phyloP scores from a whole-genome alignment of 140 eudicot species.

The Flaveria floridana region DNA sequence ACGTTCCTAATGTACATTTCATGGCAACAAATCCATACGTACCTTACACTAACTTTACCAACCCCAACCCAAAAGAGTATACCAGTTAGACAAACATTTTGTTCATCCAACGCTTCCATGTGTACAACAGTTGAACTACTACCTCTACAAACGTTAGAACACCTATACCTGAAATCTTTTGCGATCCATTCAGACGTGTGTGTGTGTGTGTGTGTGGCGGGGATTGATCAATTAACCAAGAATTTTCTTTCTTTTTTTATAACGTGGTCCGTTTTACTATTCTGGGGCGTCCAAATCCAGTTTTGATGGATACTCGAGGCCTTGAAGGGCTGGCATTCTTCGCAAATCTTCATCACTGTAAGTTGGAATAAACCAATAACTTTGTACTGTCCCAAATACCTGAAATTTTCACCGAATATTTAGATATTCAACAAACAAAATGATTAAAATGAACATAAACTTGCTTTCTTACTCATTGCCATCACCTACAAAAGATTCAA shows the following conservation, averaged over 20 bases:
- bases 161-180: slow-evolving; percentile 25
- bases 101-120: neutral
- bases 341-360: slow-evolving; percentile 81
- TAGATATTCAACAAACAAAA: neutral
- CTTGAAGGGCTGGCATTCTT: slow-evolving; percentile 83
- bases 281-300: slow-evolving; percentile 73
- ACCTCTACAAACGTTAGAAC: slow-evolving; percentile 24
- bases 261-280: slow-evolving; percentile 34
- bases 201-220: slow-evolving; percentile 5
- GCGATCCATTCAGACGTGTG: slow-evolving; percentile 12
- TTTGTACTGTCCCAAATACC: slow-evolving; percentile 80
- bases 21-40: slow-evolving; percentile 31
- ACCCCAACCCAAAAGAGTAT: slow-evolving; percentile 19
- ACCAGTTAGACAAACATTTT: slow-evolving; percentile 23
- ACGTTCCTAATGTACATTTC: slow-evolving; percentile 43
- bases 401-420: slow-evolving; percentile 25
- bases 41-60: slow-evolving; percentile 18
- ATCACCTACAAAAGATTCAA: too few relatives aligned
- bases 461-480: neutral
- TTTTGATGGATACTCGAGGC: slow-evolving; percentile 89
- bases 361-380: slow-evolving; percentile 78
- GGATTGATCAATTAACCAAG: too few relatives aligned
- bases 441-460: neutral
- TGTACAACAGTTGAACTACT: slow-evolving; percentile 7
- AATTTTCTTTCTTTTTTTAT: neutral